Percentiles rank a stretch among this genome's conserved stretches.
Evolutionary conservation across 2,329 filamentous ascomycete species (phyloP).

Genomic region (Ascochyta rabiei): DNA sequence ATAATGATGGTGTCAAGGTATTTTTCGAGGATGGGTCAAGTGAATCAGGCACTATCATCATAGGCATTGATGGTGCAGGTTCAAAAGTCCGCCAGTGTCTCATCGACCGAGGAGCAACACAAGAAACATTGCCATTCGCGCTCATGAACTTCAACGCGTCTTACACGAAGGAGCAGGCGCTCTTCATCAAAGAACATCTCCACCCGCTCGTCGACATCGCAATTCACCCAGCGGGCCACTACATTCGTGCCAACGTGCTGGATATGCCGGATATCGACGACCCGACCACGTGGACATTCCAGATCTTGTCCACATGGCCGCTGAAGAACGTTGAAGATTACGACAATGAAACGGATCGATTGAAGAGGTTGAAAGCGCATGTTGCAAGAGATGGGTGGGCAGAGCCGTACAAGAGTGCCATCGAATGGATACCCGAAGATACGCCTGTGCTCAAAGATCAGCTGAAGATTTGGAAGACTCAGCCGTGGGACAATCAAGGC

Average conservation of each 20-base stretch:
- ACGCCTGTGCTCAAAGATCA: conserved; percentile 38
- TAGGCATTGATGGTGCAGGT: conserved; percentile 39
- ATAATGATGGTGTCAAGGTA: conserved; percentile 33
- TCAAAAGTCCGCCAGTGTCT: conserved; percentile 35
- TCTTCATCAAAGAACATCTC: conserved; percentile 30
- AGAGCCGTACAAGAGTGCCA: conserved; percentile 43
- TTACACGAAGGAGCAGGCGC: conserved; percentile 32
- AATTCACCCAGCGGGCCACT: conserved; percentile 40
- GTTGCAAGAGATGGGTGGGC: conserved; percentile 36
- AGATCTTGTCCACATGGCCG: conserved; percentile 42
- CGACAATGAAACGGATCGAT: conserved; percentile 31
- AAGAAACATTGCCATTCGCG: conserved; percentile 35
- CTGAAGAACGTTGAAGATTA: conserved; percentile 35
- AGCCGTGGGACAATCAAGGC: conserved; percentile 41
- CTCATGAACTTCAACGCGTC: conserved; percentile 41
- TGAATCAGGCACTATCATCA: conserved; percentile 27
- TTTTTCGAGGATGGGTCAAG: conserved; percentile 35
- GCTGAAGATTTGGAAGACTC: conserved; percentile 45
- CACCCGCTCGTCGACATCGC: conserved; percentile 43
- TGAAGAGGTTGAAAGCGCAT: conserved; percentile 37
- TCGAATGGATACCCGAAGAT: conserved; percentile 42
- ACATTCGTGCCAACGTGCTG: conserved; percentile 39
- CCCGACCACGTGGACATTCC: conserved; percentile 45
- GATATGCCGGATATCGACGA: conserved; percentile 41
- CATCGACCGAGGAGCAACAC: conserved; percentile 24